Conservation (phyloP, 148 eudicot species). For the Suaeda aralocaspica region DNA sequence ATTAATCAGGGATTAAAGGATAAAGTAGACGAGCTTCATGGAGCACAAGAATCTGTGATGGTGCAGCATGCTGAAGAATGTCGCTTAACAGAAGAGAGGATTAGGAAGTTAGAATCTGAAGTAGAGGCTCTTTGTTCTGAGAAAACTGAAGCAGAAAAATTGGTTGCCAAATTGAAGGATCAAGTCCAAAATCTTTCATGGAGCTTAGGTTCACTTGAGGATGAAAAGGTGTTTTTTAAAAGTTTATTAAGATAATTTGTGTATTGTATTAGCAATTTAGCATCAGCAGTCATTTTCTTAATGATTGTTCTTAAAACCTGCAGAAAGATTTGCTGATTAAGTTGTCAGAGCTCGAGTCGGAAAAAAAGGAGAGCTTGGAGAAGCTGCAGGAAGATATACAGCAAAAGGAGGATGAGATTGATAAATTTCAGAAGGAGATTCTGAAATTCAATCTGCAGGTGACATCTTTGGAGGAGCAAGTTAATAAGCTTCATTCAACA, state of each 20-base stretch:
- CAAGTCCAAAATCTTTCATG: slow-evolving; percentile 46
- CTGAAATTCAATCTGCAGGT: slow-evolving; percentile 42
- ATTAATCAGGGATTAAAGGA: slow-evolving; percentile 49
- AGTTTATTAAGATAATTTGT: not conserved
- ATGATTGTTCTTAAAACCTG: slow-evolving; percentile 20
- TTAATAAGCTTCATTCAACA: slow-evolving; percentile 35
- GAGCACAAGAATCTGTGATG: slow-evolving; percentile 61
- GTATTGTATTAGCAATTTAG: slow-evolving; percentile 2
- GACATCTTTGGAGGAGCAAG: slow-evolving; percentile 50
- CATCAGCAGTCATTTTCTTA: slow-evolving; percentile 11
- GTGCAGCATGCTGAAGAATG: slow-evolving; percentile 92
- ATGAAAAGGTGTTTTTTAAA: slow-evolving; percentile 48
- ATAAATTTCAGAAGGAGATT: slow-evolving; percentile 48
- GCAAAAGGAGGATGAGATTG: slow-evolving; percentile 55
- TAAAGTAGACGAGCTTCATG: slow-evolving; percentile 63
- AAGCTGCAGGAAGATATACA: slow-evolving; percentile 56
- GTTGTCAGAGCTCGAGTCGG: slow-evolving; percentile 48
- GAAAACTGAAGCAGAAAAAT: slow-evolving; percentile 50
- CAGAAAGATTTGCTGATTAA: slow-evolving; percentile 63
- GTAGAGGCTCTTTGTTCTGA: slow-evolving; percentile 45
- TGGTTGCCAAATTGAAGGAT: slow-evolving; percentile 48
- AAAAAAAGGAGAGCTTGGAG: slow-evolving; percentile 46
- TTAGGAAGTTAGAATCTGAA: slow-evolving; percentile 61
- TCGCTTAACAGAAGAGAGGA: slow-evolving; percentile 70
- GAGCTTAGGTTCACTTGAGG: slow-evolving; percentile 47